Conservation (phyloP, 2,329 filamentous ascomycete species). For the Byssoonygena ceratinophila region DNA sequence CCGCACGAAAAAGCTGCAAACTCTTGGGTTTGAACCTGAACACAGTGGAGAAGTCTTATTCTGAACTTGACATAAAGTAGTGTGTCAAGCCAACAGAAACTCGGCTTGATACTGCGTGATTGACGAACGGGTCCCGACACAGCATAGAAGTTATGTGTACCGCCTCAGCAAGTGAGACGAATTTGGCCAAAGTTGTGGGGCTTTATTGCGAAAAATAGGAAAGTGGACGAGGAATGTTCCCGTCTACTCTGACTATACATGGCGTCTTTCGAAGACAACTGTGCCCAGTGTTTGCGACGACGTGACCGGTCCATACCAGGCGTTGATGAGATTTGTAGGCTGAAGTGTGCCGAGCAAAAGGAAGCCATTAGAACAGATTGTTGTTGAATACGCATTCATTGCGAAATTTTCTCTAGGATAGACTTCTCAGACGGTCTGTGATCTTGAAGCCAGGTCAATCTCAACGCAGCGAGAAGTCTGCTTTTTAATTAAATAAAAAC, state of each 20-base stretch:
- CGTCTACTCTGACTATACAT: background rate
- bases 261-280: background rate
- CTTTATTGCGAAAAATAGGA: background rate
- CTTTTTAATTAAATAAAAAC: no score
- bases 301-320: background rate
- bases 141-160: background rate
- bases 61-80: slow-evolving; percentile 30
- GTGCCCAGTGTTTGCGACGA: background rate
- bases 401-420: background rate
- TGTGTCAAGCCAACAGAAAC: background rate
- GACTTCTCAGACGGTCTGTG: no score
- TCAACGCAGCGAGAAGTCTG: no score
- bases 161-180: background rate
- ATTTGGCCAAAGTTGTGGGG: background rate
- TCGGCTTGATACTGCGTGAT: background rate
- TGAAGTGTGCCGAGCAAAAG: background rate
- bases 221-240: background rate
- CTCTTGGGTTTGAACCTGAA: slow-evolving; percentile 80
- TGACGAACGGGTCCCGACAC: background rate
- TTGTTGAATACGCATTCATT: background rate
- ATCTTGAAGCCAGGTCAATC: background rate
- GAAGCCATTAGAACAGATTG: background rate
- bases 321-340: background rate
- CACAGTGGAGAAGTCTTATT: slow-evolving; percentile 64
- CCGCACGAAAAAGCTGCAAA: slow-evolving; percentile 58